Conservation (phyloP, 202 grass and related monocot species). For the Zizania palustris region DNA sequence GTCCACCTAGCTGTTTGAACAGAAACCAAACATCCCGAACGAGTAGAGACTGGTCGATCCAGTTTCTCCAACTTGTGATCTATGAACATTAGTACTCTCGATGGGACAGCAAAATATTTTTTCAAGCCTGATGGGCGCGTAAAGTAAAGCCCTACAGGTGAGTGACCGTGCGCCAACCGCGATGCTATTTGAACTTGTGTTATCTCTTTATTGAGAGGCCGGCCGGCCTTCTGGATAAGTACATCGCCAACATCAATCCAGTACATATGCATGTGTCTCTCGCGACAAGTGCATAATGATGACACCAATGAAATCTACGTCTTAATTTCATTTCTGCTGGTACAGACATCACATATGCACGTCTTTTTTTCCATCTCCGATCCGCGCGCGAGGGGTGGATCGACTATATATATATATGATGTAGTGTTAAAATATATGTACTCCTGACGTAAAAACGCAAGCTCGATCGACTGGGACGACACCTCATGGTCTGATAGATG, state of each 20-base stretch:
- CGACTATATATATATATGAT: too few relatives aligned
- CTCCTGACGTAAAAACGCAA: background rate
- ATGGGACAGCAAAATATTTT: background rate
- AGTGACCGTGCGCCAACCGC: constrained; percentile 25
- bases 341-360: background rate
- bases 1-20: constrained; percentile 25
- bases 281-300: constrained; percentile 48
- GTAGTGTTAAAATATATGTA: background rate
- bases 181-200: constrained; percentile 20
- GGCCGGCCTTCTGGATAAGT: constrained; percentile 39
- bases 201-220: constrained; percentile 7
- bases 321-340: constrained; percentile 26
- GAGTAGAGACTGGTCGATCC: background rate
- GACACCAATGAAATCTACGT: constrained; percentile 44
- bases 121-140: constrained; percentile 45
- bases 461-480: background rate
- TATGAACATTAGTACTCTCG: constrained; percentile 29
- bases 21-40: constrained; percentile 30
- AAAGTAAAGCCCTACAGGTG: too few relatives aligned
- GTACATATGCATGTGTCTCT: constrained; percentile 49
- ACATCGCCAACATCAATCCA: constrained; percentile 42
- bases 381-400: too few relatives aligned
- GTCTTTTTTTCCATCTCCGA: background rate
- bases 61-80: constrained; percentile 35
- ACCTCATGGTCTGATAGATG: too few relatives aligned